phyloP scores from a whole-genome alignment of 108 stramenopile genomes.

The Bacterosira constricta region DNA sequence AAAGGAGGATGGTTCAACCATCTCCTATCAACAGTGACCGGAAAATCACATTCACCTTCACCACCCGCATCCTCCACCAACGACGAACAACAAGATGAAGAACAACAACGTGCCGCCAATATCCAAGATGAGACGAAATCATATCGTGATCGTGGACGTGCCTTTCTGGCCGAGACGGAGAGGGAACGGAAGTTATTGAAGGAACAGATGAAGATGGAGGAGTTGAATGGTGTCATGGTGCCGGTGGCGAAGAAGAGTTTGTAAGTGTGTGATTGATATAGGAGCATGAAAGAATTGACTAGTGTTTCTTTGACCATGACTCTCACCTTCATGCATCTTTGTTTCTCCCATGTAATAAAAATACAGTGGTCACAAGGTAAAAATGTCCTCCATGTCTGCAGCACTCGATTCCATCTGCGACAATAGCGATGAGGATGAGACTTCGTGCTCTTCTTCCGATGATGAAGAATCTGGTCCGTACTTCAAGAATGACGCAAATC shows the following conservation, averaged over 20 bases:
- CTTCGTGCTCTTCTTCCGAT: conserved; percentile 6
- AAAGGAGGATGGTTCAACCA: conserved; percentile 10
- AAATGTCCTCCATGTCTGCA: conserved; percentile 28
- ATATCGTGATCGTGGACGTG: conserved; percentile 29
- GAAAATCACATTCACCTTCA: too few species aligned
- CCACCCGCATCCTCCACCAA: not conserved
- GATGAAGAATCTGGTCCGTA: conserved; percentile 34
- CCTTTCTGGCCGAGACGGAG: conserved; percentile 32
- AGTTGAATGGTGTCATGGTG: conserved; percentile 14
- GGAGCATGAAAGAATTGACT: too few species aligned
- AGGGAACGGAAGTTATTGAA: conserved; percentile 20
- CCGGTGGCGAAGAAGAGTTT: conserved; percentile 5
- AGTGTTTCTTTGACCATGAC: not conserved
- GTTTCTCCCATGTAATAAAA: not conserved
- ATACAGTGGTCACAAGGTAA: conserved; percentile 23
- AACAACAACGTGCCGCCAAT: not conserved
- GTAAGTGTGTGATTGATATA: conserved; percentile 8
- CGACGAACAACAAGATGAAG: not conserved
- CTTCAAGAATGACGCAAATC: not conserved
- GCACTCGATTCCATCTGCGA: conserved; percentile 37
- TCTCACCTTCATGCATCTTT: not conserved
- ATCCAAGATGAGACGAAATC: conserved; percentile 20
- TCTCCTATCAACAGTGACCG: conserved; percentile 6
- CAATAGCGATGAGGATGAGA: conserved; percentile 30
- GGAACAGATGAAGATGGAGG: conserved; percentile 22